A percentile compares a stretch with the other conserved stretches of the same genome.
Evolutionary conservation across 441 rosid genomes (phyloP).

Genomic region (Croton setiger): DNA sequence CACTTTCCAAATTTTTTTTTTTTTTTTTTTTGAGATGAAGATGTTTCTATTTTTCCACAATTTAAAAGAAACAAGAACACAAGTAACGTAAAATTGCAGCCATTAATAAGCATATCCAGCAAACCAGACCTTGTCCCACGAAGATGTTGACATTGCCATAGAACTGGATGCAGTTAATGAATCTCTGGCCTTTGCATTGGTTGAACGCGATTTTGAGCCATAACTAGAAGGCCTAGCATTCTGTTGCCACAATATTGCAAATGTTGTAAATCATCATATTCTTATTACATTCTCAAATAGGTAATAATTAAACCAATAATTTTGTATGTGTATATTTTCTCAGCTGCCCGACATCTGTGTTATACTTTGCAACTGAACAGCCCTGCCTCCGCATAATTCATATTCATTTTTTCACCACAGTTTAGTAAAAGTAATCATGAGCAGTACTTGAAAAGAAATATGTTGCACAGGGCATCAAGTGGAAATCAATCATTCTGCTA

Average conservation of each 20-base stretch:
- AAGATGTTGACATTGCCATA: conserved; percentile 38
- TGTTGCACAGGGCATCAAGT: not conserved
- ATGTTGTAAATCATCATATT: not conserved
- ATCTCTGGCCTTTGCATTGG: conserved; percentile 45
- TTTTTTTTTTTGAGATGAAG: too few species aligned
- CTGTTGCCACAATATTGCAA: conserved; percentile 40
- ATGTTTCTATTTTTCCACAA: not conserved
- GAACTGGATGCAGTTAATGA: conserved; percentile 36
- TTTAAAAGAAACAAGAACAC: not conserved
- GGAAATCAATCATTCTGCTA: not conserved
- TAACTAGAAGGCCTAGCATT: conserved; percentile 51
- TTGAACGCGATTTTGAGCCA: conserved; percentile 60
- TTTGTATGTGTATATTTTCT: not conserved
- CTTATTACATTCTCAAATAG: not conserved
- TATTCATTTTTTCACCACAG: not conserved
- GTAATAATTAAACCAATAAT: not conserved
- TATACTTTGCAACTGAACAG: not conserved
- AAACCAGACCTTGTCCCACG: conserved; percentile 76
- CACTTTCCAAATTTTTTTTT: not conserved
- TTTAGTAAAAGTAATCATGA: not conserved
- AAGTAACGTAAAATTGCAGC: not conserved
- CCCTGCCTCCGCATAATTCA: not conserved
- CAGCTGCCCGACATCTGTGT: not conserved
- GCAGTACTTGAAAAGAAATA: not conserved
- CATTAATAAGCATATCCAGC: conserved; percentile 1